Conservation (phyloP, 805 yeast genomes). For the Spathaspora hagerdaliae region DNA sequence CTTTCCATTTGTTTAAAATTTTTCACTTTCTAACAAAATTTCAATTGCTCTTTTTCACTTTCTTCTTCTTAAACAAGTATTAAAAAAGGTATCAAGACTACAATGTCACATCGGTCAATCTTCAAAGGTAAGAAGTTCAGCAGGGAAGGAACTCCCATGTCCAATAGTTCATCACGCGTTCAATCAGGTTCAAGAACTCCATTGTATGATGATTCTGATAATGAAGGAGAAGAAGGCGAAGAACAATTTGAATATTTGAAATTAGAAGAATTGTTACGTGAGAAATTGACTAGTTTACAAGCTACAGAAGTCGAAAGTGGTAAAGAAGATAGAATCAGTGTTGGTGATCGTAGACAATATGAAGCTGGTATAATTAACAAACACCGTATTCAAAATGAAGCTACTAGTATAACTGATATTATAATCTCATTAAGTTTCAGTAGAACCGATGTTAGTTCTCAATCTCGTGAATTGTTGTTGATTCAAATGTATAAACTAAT, state of each 20-base stretch:
- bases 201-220: slow-evolving; percentile 17
- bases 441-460: slow-evolving; percentile 43
- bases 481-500: slow-evolving; percentile 49
- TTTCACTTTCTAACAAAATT: too few species aligned
- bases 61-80: neutral
- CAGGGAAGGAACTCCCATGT: slow-evolving; percentile 13
- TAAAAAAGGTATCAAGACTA: neutral
- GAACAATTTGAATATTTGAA: slow-evolving; percentile 28
- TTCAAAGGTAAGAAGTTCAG: slow-evolving; percentile 7
- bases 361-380: slow-evolving; percentile 27
- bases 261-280: slow-evolving; percentile 31
- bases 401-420: slow-evolving; percentile 42
- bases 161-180: slow-evolving; percentile 28
- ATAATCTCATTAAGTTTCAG: slow-evolving; percentile 38
- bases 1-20: too few species aligned
- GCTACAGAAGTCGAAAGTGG: slow-evolving; percentile 10
- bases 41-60: too few species aligned
- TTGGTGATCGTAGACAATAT: slow-evolving; percentile 10
- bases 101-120: slow-evolving; percentile 7
- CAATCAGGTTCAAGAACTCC: slow-evolving; percentile 34
- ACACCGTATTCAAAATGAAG: slow-evolving; percentile 30
- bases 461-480: slow-evolving; percentile 44
- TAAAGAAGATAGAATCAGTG: slow-evolving; percentile 10
- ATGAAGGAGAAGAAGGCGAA: slow-evolving; percentile 32
- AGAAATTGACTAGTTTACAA: slow-evolving; percentile 29